Evolutionary conservation across 1,284 basidiomycete genomes (phyloP).

Genomic region (Cryptococcus amylolentus): DNA sequence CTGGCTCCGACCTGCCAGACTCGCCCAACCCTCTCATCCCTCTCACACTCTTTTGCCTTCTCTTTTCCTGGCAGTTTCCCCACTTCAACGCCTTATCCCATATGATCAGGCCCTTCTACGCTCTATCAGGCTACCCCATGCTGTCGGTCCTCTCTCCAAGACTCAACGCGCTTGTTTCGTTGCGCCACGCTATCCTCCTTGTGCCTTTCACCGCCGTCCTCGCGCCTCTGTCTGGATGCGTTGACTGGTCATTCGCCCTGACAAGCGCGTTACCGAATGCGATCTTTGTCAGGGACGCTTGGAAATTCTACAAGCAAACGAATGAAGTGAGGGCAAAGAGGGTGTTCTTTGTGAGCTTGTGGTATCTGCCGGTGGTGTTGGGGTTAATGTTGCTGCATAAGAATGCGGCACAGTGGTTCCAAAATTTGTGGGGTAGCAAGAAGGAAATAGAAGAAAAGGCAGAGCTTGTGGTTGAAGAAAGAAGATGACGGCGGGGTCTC

Average conservation of each 20-base stretch:
- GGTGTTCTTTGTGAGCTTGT: conserved; percentile 78
- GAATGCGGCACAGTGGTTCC: conserved; percentile 70
- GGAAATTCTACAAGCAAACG: conserved; percentile 65
- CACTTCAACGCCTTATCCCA: conserved; percentile 96
- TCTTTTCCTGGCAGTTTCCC: conserved; percentile 98
- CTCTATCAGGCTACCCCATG: conserved; percentile 92
- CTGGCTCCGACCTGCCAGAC: conserved; percentile 23
- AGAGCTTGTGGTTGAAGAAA: too few relatives aligned
- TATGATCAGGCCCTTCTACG: conserved; percentile 81
- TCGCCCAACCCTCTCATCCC: conserved; percentile 67
- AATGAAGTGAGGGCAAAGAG: conserved; percentile 72
- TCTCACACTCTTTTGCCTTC: conserved; percentile 69
- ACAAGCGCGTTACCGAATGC: conserved; percentile 74
- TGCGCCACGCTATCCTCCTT: conserved; percentile 77
- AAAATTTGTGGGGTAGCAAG: too few relatives aligned
- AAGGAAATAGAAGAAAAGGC: too few relatives aligned
- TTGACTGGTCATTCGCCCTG: conserved; percentile 79
- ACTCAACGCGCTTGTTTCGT: conserved; percentile 78
- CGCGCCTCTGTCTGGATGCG: conserved; percentile 79
- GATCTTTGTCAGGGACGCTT: conserved; percentile 67
- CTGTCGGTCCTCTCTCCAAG: conserved; percentile 74
- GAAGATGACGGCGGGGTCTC: too few relatives aligned
- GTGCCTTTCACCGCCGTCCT: conserved; percentile 76
- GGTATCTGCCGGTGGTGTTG: conserved; percentile 87
- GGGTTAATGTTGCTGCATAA: conserved; percentile 94